Base-by-base conservation (phyloP, 306 rosid genomes). In the Casuarina equisetifolia region DNA sequence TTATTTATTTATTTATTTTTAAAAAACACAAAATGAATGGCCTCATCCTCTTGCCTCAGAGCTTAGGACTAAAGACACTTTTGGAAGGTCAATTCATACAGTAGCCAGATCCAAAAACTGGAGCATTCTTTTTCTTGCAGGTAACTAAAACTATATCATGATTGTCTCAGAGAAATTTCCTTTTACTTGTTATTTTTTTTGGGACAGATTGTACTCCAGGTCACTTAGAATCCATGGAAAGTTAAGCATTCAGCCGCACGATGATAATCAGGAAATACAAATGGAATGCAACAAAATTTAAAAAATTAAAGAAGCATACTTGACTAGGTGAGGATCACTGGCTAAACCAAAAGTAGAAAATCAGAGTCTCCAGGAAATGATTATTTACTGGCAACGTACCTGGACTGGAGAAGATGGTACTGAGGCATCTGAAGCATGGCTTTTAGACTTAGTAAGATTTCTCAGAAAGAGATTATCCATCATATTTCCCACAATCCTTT, bases 401-500 rank as follows among this genome's bases (percentile, higher is more conserved):
- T 80, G 81, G 62, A 84, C 72, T 38, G 99, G 98, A 85, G 99
- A 89, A 71, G 98, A 85, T 35, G 99, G 98, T 63, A 85, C 88
- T 50, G 97, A 92, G 76, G 82, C 94, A 73, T 91, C 98, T 39
- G 92, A 80, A 61, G 79, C 38, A 54, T 15, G 87, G 81, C 48
- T 71, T 88, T 89, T 93, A 44, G 99, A 77, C 82, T 90, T 96
- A 51, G 98, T 85, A 74, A 86, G 92, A 93, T 88, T 96, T 84
- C 99, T 85, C 77, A 90, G 93, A 67, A 96, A 91, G 81, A 96
- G 79, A 87, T 96, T 96, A 39, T 88, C 99, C 98, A 91, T 89
- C 96, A 91, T 78, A 84, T 91, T 91, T 75, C 97, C 97, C 94
- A 96, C 93, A 46, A 96, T 89, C 70, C 99, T 90, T 83, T 96